Percentiles rank a stretch among this genome's conserved stretches.
Evolutionary conservation across 139 green algal genomes (phyloP).

Genomic region (Closterium sp.): DNA sequence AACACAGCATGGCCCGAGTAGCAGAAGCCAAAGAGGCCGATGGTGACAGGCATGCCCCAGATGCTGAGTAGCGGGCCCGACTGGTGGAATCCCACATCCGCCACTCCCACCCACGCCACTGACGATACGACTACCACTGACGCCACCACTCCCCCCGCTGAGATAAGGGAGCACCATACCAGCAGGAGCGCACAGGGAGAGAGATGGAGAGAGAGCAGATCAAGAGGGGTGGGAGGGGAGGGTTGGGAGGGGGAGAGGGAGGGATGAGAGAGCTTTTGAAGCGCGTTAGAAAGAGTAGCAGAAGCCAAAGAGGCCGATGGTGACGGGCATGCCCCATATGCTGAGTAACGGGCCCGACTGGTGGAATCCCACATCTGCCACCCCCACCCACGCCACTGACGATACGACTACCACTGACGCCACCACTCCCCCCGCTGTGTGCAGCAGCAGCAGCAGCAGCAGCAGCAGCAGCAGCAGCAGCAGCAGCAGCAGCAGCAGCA

Average conservation of each 20-base stretch:
- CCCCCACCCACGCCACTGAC: slow-evolving; percentile 10
- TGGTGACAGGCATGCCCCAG: neutral
- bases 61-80: neutral
- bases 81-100: neutral
- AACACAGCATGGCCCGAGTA: slow-evolving; percentile 34
- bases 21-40: slow-evolving; percentile 37
- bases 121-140: slow-evolving; percentile 6
- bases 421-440: neutral
- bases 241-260: neutral
- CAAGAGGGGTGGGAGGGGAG: too few species aligned
- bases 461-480: too few species aligned
- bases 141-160: slow-evolving; percentile 10
- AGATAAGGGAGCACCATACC: neutral
- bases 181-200: neutral
- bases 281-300: neutral
- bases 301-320: slow-evolving; percentile 32
- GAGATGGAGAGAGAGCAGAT: too few species aligned
- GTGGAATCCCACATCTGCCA: neutral
- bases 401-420: slow-evolving; percentile 10
- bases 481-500: neutral
- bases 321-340: neutral
- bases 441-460: neutral
- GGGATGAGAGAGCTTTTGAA: too few species aligned
- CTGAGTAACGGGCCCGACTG: neutral
- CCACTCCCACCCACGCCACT: slow-evolving; percentile 10